Evolutionary conservation across 371 early-diverging fungal genomes (phyloP), one percentile per base, ranked within the genome.

Genomic region (Synchytrium microbalum): DNA sequence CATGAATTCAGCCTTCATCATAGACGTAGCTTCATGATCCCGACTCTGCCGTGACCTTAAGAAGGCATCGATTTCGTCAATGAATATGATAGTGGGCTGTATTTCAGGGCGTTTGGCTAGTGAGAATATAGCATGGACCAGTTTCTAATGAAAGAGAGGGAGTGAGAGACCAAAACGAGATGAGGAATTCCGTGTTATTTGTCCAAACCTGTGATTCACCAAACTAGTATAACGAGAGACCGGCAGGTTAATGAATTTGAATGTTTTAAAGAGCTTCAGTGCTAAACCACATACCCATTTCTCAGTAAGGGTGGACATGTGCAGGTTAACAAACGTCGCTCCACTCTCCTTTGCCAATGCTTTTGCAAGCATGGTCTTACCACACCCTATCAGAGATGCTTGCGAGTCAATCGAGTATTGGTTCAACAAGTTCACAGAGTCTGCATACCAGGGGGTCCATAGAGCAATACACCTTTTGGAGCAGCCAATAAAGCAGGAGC

Each of bases 1-100:
- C 95, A 98, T 95, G 69, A 96, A 96, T 79, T 96, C 96, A 3
- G 97, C 94, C 82, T 96, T 98, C 95, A 98, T 96, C 86, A 93
- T 95, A 58, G 86, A 83, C 28, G 92, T 93, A 24, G 92, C 92
- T 77, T 96, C 97, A 70, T 96, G 96, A 75, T 98, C 98, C 25
- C 79, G 84, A 58, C 87, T 86, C 64, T 89, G 77, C 52, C 98
- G 84, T 63, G 94, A 93, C n/a, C 96, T 83, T 64, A 96, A 74
- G 69, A 98, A 95, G 14, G 93, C 88, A 72, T 98, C 98, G 58
- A 96, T 93, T 72, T 98, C 98, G 75, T 98, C 98, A 72, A 98
- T 95, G 72, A 98, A 98, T 24, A 98, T 88, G 67, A 98, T 96
- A 30, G 89, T 78, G 0, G 98, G 98, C 71, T 94, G 89, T 54